Evolutionary conservation across 1,284 basidiomycete genomes (phyloP).

Genomic region (Microbotryomycetes sp.): DNA sequence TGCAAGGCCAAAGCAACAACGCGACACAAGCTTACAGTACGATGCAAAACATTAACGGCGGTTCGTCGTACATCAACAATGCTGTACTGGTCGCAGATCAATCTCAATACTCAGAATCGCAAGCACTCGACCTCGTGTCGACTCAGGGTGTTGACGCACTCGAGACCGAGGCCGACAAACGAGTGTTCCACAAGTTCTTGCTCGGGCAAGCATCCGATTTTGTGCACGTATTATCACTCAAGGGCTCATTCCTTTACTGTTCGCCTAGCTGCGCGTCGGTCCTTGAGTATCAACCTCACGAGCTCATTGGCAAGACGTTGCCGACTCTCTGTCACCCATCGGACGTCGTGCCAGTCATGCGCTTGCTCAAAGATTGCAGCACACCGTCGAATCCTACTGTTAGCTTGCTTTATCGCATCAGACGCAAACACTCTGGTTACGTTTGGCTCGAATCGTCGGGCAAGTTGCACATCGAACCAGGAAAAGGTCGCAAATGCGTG

Average conservation of each 20-base stretch:
- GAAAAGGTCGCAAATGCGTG: conserved; percentile 76
- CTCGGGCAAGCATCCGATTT: conserved; percentile 62
- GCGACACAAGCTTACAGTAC: not conserved
- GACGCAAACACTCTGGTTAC: conserved; percentile 58
- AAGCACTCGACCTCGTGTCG: conserved; percentile 41
- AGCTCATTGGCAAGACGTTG: conserved; percentile 69
- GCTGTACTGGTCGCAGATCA: not conserved
- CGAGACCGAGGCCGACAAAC: conserved; percentile 22
- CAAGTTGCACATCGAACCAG: conserved; percentile 72
- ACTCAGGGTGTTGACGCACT: conserved; percentile 7
- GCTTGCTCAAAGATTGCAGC: conserved; percentile 76
- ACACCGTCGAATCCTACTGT: conserved; percentile 48
- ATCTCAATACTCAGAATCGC: not conserved
- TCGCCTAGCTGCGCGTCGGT: conserved; percentile 69
- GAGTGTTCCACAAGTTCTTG: conserved; percentile 53
- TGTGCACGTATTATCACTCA: conserved; percentile 82
- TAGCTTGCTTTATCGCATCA: conserved; percentile 69
- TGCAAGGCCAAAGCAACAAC: not conserved
- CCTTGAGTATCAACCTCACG: conserved; percentile 71
- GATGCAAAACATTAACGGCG: too few species aligned
- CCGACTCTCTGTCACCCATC: conserved; percentile 76
- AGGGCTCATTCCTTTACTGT: conserved; percentile 88
- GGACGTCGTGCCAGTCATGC: conserved; percentile 82
- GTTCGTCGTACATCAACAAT: too few species aligned
- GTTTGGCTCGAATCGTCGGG: conserved; percentile 85